Percentiles rank a stretch among this genome's conserved stretches.
Conservation (phyloP, 139 green algal species). For the Chlamydomonas schloesseri region DNA sequence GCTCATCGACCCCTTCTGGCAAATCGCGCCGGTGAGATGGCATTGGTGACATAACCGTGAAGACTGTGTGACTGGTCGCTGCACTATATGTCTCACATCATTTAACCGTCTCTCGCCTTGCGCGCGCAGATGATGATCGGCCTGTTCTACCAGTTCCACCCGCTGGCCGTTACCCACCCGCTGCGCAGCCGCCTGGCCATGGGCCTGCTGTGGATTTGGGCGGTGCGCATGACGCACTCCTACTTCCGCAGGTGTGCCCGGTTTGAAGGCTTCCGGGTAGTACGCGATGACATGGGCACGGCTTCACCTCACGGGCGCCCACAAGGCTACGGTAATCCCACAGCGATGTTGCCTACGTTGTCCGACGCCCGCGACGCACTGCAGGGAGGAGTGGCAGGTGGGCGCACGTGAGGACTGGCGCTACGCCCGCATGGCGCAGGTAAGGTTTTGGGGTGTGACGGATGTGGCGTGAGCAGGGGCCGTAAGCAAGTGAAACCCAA, state of each 20-base stretch:
- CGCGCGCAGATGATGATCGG: conserved; percentile 52
- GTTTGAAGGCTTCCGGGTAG: too few relatives aligned
- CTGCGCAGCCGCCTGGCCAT: conserved; percentile 31
- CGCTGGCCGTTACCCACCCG: conserved; percentile 4
- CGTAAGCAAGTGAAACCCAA: too few relatives aligned
- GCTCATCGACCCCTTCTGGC: conserved; percentile 83
- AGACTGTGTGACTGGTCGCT: too few relatives aligned
- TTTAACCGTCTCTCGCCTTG: neutral
- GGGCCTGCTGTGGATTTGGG: conserved; percentile 67
- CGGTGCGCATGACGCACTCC: conserved; percentile 69
- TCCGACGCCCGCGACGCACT: too few relatives aligned
- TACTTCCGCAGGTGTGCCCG: conserved; percentile 82
- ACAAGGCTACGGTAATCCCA: too few relatives aligned
- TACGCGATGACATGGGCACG: too few relatives aligned
- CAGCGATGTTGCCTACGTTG: too few relatives aligned
- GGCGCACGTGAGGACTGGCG: conserved; percentile 81
- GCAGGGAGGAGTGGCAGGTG: conserved; percentile 75
- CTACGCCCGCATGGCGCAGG: conserved; percentile 67
- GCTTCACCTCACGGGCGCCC: too few relatives aligned
- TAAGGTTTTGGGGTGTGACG: too few relatives aligned
- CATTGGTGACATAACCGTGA: too few relatives aligned
- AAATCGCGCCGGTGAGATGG: conserved; percentile 64
- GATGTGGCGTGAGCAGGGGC: too few relatives aligned
- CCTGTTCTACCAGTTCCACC: conserved; percentile 67
- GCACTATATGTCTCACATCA: too few relatives aligned